Base-by-base conservation (phyloP, 352 stramenopile species). In the Thraustotheca clavata region DNA sequence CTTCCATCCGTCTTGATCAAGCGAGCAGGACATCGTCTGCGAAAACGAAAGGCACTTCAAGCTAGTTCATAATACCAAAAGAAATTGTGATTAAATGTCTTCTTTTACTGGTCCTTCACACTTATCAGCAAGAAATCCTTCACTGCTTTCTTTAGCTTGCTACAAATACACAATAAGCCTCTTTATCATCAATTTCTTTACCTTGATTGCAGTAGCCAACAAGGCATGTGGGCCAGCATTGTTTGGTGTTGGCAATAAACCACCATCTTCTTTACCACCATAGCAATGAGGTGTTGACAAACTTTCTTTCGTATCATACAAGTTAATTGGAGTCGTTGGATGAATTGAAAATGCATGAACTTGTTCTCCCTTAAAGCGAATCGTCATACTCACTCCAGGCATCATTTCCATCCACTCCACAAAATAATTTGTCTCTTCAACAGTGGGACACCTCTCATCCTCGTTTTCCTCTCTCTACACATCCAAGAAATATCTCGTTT, bases 61-160 rank as follows among this genome's bases (percentile, higher is more conserved):
- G 43, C 31, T 9, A 9, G 43, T 52, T 52, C 9, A 24, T 35
- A 9, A 52, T 2, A 18, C 20, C 16, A 11, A 52, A 35, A 31
- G 2, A 52, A 3, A 60, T n/a, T 60, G 27, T 26, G 18, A 38
- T 65, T 86, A 83, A 35, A 88, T 49, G 66, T 82, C 83, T 4
- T 77, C 74, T 20, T 81, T 73, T 49, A 89, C 74, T 1, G 83
- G 83, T n/a, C 83, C 80, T 69, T 92, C 83, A 35, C 87, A 79
- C 50, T 86, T 84, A 71, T 92, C 79, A 60, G 89, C 89, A 7
- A 92, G 71, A 67, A 90, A 89, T 16, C 32, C 62, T 67, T 92
- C 83, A 65, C 83, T 92, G 70, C 87, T 82, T 36, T 88, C 76
- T 54, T 92, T 92, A 18, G 80, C 80, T 43, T 79, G 73, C 83